A percentile compares a stretch with the other conserved stretches of the same genome.
These are phyloP conservation scores for Colletotrichum tabaci DNA, from an alignment of 2,329 filamentous ascomycete species.

Conservation along the genomic window DNA sequence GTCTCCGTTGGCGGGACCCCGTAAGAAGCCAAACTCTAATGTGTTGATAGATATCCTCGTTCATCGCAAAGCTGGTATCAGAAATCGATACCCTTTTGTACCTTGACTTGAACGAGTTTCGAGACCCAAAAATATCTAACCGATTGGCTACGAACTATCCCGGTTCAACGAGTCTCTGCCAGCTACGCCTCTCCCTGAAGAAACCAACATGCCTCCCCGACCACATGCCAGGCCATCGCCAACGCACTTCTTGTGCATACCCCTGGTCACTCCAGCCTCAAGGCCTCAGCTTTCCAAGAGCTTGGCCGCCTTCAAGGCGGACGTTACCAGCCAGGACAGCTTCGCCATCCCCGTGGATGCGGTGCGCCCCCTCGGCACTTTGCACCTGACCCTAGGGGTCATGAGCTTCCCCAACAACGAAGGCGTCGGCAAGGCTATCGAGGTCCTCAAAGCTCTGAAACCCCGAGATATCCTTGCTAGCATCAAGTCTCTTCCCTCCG, in stretches of 20 bases:
- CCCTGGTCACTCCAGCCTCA: slow-evolving; percentile 75
- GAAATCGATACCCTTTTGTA: no score
- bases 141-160: background rate
- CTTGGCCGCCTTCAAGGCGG: slow-evolving; percentile 73
- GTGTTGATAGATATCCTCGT: background rate
- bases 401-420: slow-evolving; percentile 77
- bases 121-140: background rate
- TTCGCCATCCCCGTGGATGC: slow-evolving; percentile 74
- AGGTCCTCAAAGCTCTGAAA: slow-evolving; percentile 55
- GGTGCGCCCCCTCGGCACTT: slow-evolving; percentile 81
- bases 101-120: no score
- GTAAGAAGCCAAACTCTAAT: background rate
- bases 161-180: background rate
- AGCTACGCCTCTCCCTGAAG: background rate
- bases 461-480: slow-evolving; percentile 57
- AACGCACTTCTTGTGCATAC: slow-evolving; percentile 84
- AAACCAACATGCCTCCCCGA: slow-evolving; percentile 52
- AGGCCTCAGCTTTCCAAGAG: slow-evolving; percentile 75
- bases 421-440: slow-evolving; percentile 58
- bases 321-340: slow-evolving; percentile 64
- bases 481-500: slow-evolving; percentile 36
- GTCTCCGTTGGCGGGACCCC: background rate
- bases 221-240: slow-evolving; percentile 59
- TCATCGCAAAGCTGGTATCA: background rate
- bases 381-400: slow-evolving; percentile 89